Base-by-base conservation (phyloP, 805 yeast species). In the Sugiyamaella floridensis region DNA sequence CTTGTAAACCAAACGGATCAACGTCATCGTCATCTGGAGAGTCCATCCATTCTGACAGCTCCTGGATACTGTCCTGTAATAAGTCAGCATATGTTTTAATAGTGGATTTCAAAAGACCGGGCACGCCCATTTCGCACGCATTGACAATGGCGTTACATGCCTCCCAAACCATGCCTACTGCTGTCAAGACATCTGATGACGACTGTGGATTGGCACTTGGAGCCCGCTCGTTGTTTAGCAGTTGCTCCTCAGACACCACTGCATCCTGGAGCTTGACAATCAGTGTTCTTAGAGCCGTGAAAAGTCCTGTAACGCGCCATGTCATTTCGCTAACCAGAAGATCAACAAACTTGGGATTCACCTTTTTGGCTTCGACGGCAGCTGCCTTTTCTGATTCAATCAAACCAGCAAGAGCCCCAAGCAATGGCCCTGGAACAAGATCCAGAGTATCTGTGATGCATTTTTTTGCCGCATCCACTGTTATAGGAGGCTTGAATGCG, bases 401-500 rank as follows among this genome's bases (percentile, higher is more conserved):
- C 37, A 32, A 14, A 14, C 37, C 37, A 11, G 37, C 37, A 10
- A 32, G 37, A 10, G 37, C 37, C 9, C 37, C 37, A 5, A 32
- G 12, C 9, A 32, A 11, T 32, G 37, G 37, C 4, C 37, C 37
- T 14, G 37, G 37, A 11, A 32, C 37, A 8, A 32, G 22, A 32
- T 19, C 51, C 42, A 63, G 37, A 32, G 37, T 32, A 40, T 79
- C 78, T 52, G 72, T 73, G 5, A 80, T 57, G 22, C 82, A 79
- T 11, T 67, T 69, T 55, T 65, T 71, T 0, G 83, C 82, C 1
- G 85, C 80, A 47, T 71, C 71, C 0, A 67, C 62, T 19, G 73
- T 68, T 43, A 78, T 74, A 1, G 82, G 81, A 1, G 86, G 82
- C 60, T 80, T 81, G 70, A 81, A 85, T 0, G 84, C 78, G 26